phyloP scores from a whole-genome alignment of 2,329 filamentous ascomycete species.

The Fusarium neocosmosporiellum region DNA sequence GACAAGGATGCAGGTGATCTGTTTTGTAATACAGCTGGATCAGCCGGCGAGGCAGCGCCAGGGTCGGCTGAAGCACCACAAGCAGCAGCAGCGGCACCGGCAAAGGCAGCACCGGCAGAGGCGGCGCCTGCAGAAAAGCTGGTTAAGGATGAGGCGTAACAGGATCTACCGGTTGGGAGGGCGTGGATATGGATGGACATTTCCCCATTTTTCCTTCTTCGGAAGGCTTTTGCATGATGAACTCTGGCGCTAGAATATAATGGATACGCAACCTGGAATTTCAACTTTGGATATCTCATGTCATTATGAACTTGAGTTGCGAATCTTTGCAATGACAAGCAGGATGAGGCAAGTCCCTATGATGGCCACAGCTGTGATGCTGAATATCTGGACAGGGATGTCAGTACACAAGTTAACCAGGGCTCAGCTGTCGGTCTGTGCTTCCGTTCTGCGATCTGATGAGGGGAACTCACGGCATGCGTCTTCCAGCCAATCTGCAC shows the following conservation, averaged over 20 bases:
- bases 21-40: constrained; percentile 65
- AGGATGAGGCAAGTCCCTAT: constrained; percentile 74
- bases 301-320: constrained; percentile 28
- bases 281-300: not conserved
- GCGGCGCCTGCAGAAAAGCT: constrained; percentile 1
- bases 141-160: constrained; percentile 38
- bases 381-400: constrained; percentile 63
- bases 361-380: constrained; percentile 70
- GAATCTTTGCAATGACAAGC: constrained; percentile 60
- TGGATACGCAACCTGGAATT: constrained; percentile 12
- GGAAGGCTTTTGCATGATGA: constrained; percentile 17
- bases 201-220: not conserved
- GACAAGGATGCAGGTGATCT: constrained; percentile 66
- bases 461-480: constrained; percentile 71
- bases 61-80: not conserved
- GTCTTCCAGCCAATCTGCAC: constrained; percentile 97
- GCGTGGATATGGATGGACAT: constrained; percentile 3
- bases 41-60: not conserved
- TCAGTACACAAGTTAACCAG: not conserved
- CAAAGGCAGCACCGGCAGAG: not conserved
- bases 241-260: constrained; percentile 18
- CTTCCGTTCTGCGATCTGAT: not conserved
- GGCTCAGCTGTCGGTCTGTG: not conserved
- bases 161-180: constrained; percentile 4
- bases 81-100: not conserved